Base-by-base conservation (phyloP, 2,329 filamentous ascomycete genomes). In the Aureobasidium melanogenum region DNA sequence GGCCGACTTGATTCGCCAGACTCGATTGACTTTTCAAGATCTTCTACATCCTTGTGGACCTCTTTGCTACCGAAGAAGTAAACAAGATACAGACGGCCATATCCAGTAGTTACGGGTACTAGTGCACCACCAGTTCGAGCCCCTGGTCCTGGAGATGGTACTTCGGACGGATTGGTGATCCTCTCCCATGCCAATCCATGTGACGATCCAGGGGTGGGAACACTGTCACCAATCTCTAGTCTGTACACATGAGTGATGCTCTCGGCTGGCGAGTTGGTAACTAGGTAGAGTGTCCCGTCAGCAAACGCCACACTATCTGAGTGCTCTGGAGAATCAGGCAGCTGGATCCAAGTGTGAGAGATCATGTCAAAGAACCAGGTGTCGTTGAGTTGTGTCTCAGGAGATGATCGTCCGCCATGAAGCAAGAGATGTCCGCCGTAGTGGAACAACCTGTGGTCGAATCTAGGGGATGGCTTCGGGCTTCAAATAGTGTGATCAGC, bases 331-430 rank as follows among this genome's bases (percentile, higher is more conserved):
- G 69, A 68, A 50, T 65, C 66, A 3, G 68, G 67, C 15, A 89
- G 78, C 68, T 87, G 79, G 41, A 79, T 84, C 91, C 91, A 96
- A 1, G 79, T 77, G 58, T 79, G 77, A 8, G 79, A 79, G 51
- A 76, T 77, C 26, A 93, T 73, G 68, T 88, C 84, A 70, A 95
- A 95, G 0, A 84, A 83, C 91, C 91, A 96, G 6, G 92, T 74
- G 69, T 96, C 91, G 12, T 78, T 77, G 3, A 88, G 77, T 3
- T 84, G 77, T 12, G 84, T 87, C 30, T 76, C 80, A 6, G 82
- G 80, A 0, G 88, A 80, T 68, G 86, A 88, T 3, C 91, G 90
- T 5, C 88, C 89, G 71, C 95, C 90, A 34, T 96, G 71, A 69
- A 89, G 87, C 48, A 96, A 77, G 0, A 84, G 88, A 22, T 86